phyloP scores from a whole-genome alignment of 2,329 filamentous ascomycete genomes.

The Aspergillus hortae region DNA sequence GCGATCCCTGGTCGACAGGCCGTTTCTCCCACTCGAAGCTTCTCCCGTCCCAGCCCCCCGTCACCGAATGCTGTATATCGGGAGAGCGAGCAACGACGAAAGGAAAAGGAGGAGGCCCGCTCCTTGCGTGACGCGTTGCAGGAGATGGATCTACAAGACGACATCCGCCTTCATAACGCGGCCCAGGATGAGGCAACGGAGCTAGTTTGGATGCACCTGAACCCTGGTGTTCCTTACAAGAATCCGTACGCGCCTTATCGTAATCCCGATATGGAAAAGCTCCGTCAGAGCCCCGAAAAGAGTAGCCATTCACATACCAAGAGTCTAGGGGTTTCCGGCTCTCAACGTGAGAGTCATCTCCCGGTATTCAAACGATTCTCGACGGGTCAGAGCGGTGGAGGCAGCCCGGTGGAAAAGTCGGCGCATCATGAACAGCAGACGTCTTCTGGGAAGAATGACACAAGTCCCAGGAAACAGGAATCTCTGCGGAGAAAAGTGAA shows the following conservation, averaged over 20 bases:
- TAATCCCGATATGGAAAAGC: slow-evolving; percentile 41
- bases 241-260: slow-evolving; percentile 48
- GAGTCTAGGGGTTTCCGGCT: slow-evolving; percentile 19
- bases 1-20: slow-evolving; percentile 30
- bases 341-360: slow-evolving; percentile 15
- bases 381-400: slow-evolving; percentile 2
- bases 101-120: slow-evolving; percentile 57
- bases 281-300: slow-evolving; percentile 41
- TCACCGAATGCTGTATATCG: slow-evolving; percentile 47
- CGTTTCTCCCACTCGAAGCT: slow-evolving; percentile 34
- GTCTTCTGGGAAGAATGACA: slow-evolving; percentile 1
- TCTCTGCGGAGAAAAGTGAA: slow-evolving; percentile 37
- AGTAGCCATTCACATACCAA: slow-evolving; percentile 45
- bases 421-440: slow-evolving; percentile 1
- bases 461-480: slow-evolving; percentile 19
- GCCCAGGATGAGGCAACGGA: slow-evolving; percentile 63
- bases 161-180: slow-evolving; percentile 51
- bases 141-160: slow-evolving; percentile 56
- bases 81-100: slow-evolving; percentile 53
- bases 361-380: slow-evolving; percentile 20
- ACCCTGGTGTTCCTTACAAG: slow-evolving; percentile 48
- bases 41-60: slow-evolving; percentile 24
- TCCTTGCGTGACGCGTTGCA: slow-evolving; percentile 56
- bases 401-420: background rate
- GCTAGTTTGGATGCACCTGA: slow-evolving; percentile 61